Percentiles rank a stretch among this genome's conserved stretches.
Conservation (phyloP, 2,329 filamentous ascomycete species). For the Colletotrichum godetiae region DNA sequence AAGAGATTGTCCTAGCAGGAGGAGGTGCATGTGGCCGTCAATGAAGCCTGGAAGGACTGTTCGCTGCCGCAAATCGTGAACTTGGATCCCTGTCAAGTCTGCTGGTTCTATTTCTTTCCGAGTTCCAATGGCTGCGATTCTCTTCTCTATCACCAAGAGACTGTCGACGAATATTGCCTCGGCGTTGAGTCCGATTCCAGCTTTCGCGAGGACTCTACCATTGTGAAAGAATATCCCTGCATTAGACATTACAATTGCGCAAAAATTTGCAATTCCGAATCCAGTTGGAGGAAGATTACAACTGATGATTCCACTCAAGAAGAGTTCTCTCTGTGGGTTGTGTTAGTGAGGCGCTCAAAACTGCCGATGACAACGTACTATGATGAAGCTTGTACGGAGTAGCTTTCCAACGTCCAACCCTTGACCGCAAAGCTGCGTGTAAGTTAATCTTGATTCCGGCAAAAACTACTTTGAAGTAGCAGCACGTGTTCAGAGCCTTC, state of each 20-base stretch:
- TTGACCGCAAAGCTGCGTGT: neutral
- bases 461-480: neutral
- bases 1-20: slow-evolving; percentile 53
- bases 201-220: slow-evolving; percentile 43
- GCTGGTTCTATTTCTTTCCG: neutral
- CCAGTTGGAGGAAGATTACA: too few species aligned
- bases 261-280: fast-evolving
- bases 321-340: neutral
- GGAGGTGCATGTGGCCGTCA: slow-evolving; percentile 57
- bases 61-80: slow-evolving; percentile 7
- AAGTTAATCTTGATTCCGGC: neutral
- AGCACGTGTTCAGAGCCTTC: too few species aligned
- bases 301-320: too few species aligned
- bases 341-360: neutral
- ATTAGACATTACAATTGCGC: neutral
- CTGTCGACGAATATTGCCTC: slow-evolving; percentile 19
- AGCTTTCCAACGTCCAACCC: neutral
- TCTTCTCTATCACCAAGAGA: slow-evolving; percentile 10
- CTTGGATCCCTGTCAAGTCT: neutral
- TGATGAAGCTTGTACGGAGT: neutral
- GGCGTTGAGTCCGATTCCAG: slow-evolving; percentile 39
- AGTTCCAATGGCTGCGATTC: slow-evolving; percentile 10
- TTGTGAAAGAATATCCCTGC: slow-evolving; percentile 40
- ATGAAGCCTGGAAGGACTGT: slow-evolving; percentile 52
- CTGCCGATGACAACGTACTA: neutral